Conservation (phyloP, 192 early-diverging fungal genomes). For the Lobulomyces angularis region DNA sequence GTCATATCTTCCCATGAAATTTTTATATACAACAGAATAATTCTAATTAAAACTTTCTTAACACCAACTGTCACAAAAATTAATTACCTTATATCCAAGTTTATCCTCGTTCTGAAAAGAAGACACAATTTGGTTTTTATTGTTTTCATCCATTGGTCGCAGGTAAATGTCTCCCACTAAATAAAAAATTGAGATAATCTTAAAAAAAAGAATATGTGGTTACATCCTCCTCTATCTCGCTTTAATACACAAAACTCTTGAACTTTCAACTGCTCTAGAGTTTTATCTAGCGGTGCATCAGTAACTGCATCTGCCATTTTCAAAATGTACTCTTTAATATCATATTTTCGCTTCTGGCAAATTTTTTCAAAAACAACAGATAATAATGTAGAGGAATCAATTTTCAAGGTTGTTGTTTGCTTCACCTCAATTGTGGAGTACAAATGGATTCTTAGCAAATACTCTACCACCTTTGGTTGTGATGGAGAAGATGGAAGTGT, state of each 20-base stretch:
- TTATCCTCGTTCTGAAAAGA: conserved; percentile 31
- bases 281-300: conserved; percentile 66
- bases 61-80: not conserved
- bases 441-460: conserved; percentile 46
- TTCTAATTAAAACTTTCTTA: conserved; percentile 31
- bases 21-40: conserved; percentile 73
- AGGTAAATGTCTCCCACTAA: conserved; percentile 45
- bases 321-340: conserved; percentile 73
- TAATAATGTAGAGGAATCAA: conserved; percentile 57
- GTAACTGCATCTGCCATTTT: conserved; percentile 64
- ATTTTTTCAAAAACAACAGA: conserved; percentile 70
- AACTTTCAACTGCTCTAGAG: conserved; percentile 50
- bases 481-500: conserved; percentile 6
- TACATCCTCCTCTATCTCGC: conserved; percentile 36
- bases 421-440: conserved; percentile 67
- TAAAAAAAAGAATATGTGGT: not conserved
- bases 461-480: not conserved
- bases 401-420: conserved; percentile 79
- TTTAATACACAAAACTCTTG: conserved; percentile 64
- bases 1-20: conserved; percentile 75
- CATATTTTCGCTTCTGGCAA: conserved; percentile 77
- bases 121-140: conserved; percentile 19
- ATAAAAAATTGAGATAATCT: not conserved
- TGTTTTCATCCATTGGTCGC: conserved; percentile 38
- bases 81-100: conserved; percentile 33